A percentile compares a stretch with the other conserved stretches of the same genome.
These are phyloP conservation scores for Xerocomellus dryophilus DNA, from an alignment of 768 basidiomycete species.

Conservation along the genomic window DNA sequence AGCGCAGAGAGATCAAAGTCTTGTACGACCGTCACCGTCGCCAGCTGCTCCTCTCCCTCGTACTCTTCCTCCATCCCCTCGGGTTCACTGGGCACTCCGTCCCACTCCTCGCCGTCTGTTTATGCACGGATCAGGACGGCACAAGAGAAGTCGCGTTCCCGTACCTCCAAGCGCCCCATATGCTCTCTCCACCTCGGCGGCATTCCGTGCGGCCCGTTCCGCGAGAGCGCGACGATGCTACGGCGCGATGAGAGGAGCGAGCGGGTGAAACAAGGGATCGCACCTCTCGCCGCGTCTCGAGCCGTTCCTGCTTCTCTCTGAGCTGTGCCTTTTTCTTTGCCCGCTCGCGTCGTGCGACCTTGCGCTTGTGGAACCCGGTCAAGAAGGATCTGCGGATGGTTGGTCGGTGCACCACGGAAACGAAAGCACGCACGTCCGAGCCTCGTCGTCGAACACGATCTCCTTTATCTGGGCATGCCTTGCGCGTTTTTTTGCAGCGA, in stretches of 20 bases:
- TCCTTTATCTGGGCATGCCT: slow-evolving; percentile 70
- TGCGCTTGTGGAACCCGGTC: slow-evolving; percentile 92
- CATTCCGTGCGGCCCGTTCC: slow-evolving; percentile 76
- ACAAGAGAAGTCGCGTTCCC: slow-evolving; percentile 7
- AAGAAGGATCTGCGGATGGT: slow-evolving; percentile 67
- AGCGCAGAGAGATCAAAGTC: slow-evolving; percentile 78
- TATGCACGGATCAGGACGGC: slow-evolving; percentile 12
- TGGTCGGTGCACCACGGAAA: slow-evolving; percentile 17
- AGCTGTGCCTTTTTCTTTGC: slow-evolving; percentile 71
- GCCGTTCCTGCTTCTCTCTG: slow-evolving; percentile 71
- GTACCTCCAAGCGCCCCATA: slow-evolving; percentile 54
- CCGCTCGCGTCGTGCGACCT: slow-evolving; percentile 77
- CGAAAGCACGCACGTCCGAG: slow-evolving; percentile 54
- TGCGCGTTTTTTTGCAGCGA: slow-evolving; percentile 66
- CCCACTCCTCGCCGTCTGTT: slow-evolving; percentile 41
- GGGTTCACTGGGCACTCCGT: slow-evolving; percentile 38
- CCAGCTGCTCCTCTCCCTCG: slow-evolving; percentile 79
- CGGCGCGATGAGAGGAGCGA: slow-evolving; percentile 12
- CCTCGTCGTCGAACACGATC: slow-evolving; percentile 83
- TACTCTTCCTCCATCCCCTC: slow-evolving; percentile 61
- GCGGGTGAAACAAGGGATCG: slow-evolving; percentile 19
- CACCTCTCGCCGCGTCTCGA: slow-evolving; percentile 78
- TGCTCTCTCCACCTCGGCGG: slow-evolving; percentile 70
- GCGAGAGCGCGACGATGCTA: slow-evolving; percentile 78
- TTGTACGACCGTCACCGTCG: slow-evolving; percentile 88